phyloP scores from a whole-genome alignment of 164 flowering plant genomes.

The Vitis labrusca region DNA sequence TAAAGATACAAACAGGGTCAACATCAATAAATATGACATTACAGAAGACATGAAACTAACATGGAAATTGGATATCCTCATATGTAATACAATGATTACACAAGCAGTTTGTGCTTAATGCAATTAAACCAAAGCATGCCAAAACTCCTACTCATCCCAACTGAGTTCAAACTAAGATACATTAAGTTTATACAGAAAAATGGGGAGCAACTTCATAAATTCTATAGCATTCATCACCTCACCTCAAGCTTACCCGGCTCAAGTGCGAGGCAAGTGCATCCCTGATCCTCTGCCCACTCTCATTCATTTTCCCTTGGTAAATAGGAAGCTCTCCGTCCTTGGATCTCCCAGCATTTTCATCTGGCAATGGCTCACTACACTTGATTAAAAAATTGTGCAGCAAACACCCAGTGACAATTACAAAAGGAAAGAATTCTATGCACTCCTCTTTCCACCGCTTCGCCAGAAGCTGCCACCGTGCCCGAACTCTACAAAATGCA shows the following conservation, averaged over 20 bases:
- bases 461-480: conserved; percentile 61
- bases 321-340: conserved; percentile 35
- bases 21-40: too few species aligned
- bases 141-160: too few species aligned
- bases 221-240: conserved; percentile 17
- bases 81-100: too few species aligned
- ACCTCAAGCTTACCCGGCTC: conserved; percentile 41
- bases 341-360: conserved; percentile 21
- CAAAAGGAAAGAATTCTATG: conserved; percentile 58
- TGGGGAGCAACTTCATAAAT: neutral
- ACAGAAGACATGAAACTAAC: too few species aligned
- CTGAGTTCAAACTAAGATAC: too few species aligned
- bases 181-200: neutral
- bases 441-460: conserved; percentile 53
- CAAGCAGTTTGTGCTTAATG: too few species aligned
- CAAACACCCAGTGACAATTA: conserved; percentile 60
- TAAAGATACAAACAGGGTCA: too few species aligned
- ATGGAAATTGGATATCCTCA: too few species aligned
- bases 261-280: conserved; percentile 61
- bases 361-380: conserved; percentile 43
- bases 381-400: conserved; percentile 72
- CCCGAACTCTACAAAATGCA: conserved; percentile 54
- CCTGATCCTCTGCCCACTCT: conserved; percentile 48
- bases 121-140: too few species aligned
- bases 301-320: conserved; percentile 48